phyloP scores from a whole-genome alignment of 169 alveolate genomes.

The Cyclospora cayetanensis region DNA sequence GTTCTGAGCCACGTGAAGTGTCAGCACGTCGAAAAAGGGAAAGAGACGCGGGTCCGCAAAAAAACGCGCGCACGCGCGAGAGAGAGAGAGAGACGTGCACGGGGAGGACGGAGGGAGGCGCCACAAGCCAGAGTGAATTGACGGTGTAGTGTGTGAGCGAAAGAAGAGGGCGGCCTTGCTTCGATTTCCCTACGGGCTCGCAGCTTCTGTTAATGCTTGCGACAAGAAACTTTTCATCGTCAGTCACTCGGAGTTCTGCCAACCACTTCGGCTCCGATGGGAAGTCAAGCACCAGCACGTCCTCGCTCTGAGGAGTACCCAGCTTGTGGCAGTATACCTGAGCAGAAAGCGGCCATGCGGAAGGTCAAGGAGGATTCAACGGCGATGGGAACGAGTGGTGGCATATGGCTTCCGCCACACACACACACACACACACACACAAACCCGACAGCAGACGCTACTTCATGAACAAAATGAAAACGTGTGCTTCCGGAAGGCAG shows the following conservation, averaged over 20 bases:
- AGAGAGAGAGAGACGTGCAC: not conserved
- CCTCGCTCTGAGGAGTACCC: constrained; percentile 53
- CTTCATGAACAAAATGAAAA: too few relatives aligned
- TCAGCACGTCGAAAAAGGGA: too few relatives aligned
- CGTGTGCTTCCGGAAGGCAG: too few relatives aligned
- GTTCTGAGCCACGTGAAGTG: too few relatives aligned
- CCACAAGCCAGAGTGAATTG: not conserved
- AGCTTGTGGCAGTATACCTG: constrained; percentile 54
- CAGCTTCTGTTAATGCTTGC: constrained; percentile 18
- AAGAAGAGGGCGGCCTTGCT: not conserved
- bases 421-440: not conserved
- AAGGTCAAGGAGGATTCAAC: not conserved
- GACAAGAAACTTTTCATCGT: not conserved
- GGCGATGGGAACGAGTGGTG: not conserved
- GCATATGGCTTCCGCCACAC: not conserved
- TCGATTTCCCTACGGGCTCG: constrained; percentile 27
- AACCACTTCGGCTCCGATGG: constrained; percentile 59
- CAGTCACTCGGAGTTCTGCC: not conserved
- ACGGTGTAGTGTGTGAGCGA: not conserved
- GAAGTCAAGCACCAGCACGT: constrained; percentile 30
- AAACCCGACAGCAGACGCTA: not conserved
- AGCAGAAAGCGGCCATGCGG: not conserved
- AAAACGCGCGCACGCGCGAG: too few relatives aligned
- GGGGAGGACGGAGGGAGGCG: not conserved
- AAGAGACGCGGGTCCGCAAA: too few relatives aligned